phyloP scores from a whole-genome alignment of 1,284 basidiomycete genomes.

The Rhodotorula glutinis region DNA sequence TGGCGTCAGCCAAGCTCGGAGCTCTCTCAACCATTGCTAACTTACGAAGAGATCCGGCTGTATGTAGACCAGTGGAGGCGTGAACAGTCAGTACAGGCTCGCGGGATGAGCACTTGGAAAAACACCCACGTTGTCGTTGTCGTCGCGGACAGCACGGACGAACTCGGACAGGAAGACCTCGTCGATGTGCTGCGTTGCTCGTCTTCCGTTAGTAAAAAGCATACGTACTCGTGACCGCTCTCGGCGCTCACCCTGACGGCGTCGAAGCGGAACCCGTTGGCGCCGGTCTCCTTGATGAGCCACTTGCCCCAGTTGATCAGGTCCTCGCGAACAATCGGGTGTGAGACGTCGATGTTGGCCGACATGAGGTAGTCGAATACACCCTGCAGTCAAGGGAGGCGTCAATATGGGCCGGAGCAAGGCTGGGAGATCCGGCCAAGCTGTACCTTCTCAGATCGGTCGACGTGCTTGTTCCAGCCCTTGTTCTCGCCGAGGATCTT shows the following conservation, averaged over 20 bases:
- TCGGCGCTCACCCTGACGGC: slow-evolving; percentile 53
- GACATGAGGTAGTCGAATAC: slow-evolving; percentile 39
- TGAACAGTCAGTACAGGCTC: background rate
- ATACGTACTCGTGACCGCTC: no score
- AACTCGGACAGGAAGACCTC: slow-evolving; percentile 56
- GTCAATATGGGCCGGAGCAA: no score
- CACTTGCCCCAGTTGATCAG: slow-evolving; percentile 57
- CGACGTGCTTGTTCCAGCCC: slow-evolving; percentile 51
- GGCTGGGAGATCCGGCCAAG: no score
- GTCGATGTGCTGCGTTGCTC: slow-evolving; percentile 16
- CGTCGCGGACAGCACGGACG: slow-evolving; percentile 54
- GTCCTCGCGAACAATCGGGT: slow-evolving; percentile 63
- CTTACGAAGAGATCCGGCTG: background rate
- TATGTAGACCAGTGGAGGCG: background rate
- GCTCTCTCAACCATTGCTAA: background rate
- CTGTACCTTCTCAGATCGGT: slow-evolving; percentile 45
- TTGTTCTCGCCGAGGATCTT: slow-evolving; percentile 58
- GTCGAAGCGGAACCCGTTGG: slow-evolving; percentile 71
- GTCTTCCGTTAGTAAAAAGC: no score
- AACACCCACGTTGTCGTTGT: slow-evolving; percentile 48
- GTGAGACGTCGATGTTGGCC: slow-evolving; percentile 68
- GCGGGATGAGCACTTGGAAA: background rate
- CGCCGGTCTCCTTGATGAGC: slow-evolving; percentile 69
- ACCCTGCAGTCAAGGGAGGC: slow-evolving; percentile 29
- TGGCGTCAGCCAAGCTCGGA: background rate